Percentiles rank a stretch among this genome's conserved stretches.
Conservation (phyloP, 148 eudicot genomes). For the Rhododendron kiyosumense region DNA sequence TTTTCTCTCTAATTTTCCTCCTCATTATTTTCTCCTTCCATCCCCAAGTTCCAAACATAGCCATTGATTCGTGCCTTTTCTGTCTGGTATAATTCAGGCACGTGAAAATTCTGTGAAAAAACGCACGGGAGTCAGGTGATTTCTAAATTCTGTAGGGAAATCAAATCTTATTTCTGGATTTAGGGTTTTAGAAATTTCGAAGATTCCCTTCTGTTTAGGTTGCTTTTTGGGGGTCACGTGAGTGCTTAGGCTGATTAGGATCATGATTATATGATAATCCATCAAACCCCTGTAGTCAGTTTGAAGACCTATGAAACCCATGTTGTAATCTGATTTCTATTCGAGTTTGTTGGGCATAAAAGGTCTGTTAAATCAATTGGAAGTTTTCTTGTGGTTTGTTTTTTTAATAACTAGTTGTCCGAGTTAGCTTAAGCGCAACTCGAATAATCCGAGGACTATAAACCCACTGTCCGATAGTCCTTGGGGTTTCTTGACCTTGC, state of each 20-base stretch:
- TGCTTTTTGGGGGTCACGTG: neutral
- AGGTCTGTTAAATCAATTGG: neutral
- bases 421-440: too few relatives aligned
- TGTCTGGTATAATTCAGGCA: too few relatives aligned
- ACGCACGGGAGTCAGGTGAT: neutral
- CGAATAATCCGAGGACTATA: neutral
- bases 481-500: slow-evolving; percentile 8
- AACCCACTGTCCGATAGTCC: neutral
- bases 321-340: neutral
- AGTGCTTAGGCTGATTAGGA: neutral
- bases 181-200: neutral
- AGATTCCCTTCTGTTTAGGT: neutral
- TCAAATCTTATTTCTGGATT: neutral
- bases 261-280: neutral
- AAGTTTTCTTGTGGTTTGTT: neutral
- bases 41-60: too few relatives aligned
- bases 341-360: neutral
- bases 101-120: neutral
- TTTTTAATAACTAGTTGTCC: neutral
- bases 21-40: too few relatives aligned
- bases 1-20: too few relatives aligned
- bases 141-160: neutral
- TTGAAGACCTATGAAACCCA: slow-evolving; percentile 8
- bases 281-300: neutral
- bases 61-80: neutral